These are phyloP conservation scores for Lentinus brumalis DNA, from an alignment of 768 basidiomycete species.

Conservation along the genomic window DNA sequence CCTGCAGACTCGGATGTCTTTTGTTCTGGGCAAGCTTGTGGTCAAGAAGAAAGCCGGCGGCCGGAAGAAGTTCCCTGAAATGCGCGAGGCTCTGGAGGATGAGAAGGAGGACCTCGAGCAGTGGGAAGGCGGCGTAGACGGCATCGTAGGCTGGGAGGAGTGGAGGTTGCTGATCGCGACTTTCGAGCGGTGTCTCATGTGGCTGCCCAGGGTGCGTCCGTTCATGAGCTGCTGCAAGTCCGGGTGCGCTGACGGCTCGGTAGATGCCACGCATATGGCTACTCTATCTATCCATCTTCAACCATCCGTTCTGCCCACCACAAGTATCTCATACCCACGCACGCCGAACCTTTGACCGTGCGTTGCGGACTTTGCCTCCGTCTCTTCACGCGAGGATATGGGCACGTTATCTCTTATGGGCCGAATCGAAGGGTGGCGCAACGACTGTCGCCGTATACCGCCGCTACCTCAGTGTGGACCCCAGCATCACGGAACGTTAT, in stretches of 20 bases:
- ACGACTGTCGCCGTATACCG: conserved; percentile 84
- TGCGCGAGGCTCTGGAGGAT: conserved; percentile 87
- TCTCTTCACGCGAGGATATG: conserved; percentile 91
- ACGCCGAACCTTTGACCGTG: conserved; percentile 91
- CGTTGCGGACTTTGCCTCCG: conserved; percentile 89
- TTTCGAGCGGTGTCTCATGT: conserved; percentile 93
- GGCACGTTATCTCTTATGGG: conserved; percentile 92
- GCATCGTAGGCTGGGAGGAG: conserved; percentile 92
- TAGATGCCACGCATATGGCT: conserved; percentile 95
- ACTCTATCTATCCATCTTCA: conserved; percentile 87
- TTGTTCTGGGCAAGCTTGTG: conserved; percentile 78
- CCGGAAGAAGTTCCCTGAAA: conserved; percentile 88
- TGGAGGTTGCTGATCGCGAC: conserved; percentile 88
- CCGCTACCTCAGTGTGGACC: conserved; percentile 84
- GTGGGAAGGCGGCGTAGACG: conserved; percentile 87
- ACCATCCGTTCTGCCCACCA: conserved; percentile 87
- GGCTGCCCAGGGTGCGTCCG: conserved; percentile 79
- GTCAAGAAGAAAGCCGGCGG: conserved; percentile 80
- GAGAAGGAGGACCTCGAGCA: conserved; percentile 77
- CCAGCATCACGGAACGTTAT: conserved; percentile 79
- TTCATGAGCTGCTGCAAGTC: background rate
- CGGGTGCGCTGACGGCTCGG: background rate
- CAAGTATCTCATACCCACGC: conserved; percentile 87
- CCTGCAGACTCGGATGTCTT: conserved; percentile 77
- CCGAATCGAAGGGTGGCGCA: conserved; percentile 78